Conservation (phyloP, 2,329 filamentous ascomycete species). For the Claviceps purpurea region DNA sequence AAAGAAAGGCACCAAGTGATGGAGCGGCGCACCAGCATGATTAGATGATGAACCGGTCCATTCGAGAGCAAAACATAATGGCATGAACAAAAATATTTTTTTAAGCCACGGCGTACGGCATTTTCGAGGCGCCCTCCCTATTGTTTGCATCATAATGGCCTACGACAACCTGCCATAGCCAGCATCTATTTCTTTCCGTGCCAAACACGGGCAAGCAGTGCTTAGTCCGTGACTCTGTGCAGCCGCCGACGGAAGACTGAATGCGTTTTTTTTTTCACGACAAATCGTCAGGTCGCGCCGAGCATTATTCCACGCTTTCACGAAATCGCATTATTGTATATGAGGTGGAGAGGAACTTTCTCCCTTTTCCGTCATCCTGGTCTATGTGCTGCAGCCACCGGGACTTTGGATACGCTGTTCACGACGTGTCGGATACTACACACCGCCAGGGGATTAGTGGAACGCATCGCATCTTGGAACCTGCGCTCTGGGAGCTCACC, state of each 20-base stretch:
- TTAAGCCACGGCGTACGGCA: neutral
- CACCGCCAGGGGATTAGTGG: neutral
- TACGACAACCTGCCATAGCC: neutral
- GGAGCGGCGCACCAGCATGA: conserved; percentile 30
- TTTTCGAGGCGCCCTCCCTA: neutral
- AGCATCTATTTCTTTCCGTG: neutral
- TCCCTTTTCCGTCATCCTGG: neutral
- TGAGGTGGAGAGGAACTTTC: neutral
- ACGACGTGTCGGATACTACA: neutral
- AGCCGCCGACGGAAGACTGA: neutral
- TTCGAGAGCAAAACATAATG: neutral
- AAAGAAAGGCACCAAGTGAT: conserved; percentile 22
- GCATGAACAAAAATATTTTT: neutral
- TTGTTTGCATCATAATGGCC: neutral
- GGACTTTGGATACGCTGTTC: conserved; percentile 1
- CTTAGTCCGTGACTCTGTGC: neutral
- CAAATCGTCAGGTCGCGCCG: neutral
- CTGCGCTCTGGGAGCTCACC: neutral
- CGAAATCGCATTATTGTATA: neutral
- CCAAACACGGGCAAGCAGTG: neutral
- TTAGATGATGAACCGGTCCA: conserved; percentile 14
- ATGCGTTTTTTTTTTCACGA: neutral
- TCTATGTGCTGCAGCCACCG: neutral
- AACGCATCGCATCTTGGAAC: neutral
- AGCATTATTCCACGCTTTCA: neutral